Evolutionary conservation across 2,329 filamentous ascomycete species (phyloP).

Genomic region (Aspergillus oerlinghausenensis): DNA sequence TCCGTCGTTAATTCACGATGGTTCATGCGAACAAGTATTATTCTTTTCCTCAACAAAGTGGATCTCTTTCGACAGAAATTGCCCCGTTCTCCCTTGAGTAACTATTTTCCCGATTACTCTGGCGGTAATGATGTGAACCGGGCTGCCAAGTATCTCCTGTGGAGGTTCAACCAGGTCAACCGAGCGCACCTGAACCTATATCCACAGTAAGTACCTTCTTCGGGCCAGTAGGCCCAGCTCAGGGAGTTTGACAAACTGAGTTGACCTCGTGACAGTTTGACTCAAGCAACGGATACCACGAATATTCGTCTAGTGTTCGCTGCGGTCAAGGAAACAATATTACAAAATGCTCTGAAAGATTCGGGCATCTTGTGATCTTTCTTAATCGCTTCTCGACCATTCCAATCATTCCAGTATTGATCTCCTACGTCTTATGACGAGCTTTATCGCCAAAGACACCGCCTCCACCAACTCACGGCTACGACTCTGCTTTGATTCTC

Average conservation of each 20-base stretch:
- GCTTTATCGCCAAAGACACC: neutral
- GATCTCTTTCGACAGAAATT: constrained; percentile 97
- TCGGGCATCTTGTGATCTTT: constrained; percentile 74
- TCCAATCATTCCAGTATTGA: neutral
- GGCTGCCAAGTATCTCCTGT: constrained; percentile 93
- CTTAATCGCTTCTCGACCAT: neutral
- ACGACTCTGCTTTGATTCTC: constrained; percentile 13
- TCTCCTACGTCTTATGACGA: neutral
- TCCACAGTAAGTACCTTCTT: constrained; percentile 72
- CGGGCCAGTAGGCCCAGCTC: neutral
- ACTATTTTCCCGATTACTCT: constrained; percentile 97
- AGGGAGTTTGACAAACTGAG: neutral
- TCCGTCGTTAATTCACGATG: constrained; percentile 97
- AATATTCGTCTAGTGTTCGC: constrained; percentile 98
- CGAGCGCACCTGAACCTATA: constrained; percentile 93
- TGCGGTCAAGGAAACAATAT: constrained; percentile 96
- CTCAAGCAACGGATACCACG: constrained; percentile 96
- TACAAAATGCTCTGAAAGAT: constrained; percentile 97
- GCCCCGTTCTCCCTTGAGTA: constrained; percentile 78
- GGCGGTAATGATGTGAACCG: constrained; percentile 97
- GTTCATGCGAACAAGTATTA: constrained; percentile 99
- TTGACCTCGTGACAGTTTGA: constrained; percentile 61
- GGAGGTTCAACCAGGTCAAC: constrained; percentile 99
- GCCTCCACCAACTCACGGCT: constrained; percentile 5
- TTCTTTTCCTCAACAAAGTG: constrained; percentile 97